Conservation (phyloP, 176 grass and related monocot genomes). For the Otatea glauca region DNA sequence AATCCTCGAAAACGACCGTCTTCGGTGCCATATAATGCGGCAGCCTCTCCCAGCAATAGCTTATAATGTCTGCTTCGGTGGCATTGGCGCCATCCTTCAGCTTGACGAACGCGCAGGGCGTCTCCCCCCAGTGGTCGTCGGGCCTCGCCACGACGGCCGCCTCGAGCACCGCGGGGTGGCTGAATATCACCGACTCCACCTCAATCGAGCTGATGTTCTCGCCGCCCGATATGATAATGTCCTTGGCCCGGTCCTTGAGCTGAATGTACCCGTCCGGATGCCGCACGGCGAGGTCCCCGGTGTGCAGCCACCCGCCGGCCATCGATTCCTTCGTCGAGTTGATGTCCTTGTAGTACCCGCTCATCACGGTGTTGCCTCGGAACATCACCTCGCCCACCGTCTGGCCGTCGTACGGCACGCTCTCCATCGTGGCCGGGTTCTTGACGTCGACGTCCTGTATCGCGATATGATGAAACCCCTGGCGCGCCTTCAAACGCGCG, state of each 20-base stretch:
- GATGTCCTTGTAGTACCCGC: conserved; percentile 55
- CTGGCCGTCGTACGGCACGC: conserved; percentile 42
- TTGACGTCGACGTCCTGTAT: conserved; percentile 51
- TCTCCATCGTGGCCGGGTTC: conserved; percentile 51
- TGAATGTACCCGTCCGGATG: conserved; percentile 58
- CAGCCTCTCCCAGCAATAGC: conserved; percentile 46
- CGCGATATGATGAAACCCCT: conserved; percentile 54
- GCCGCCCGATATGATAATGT: conserved; percentile 56
- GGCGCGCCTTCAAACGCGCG: conserved; percentile 45
- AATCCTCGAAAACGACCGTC: conserved; percentile 53
- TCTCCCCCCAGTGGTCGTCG: conserved; percentile 47
- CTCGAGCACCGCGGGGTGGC: conserved; percentile 54
- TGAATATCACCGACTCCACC: conserved; percentile 54
- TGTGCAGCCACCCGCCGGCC: conserved; percentile 55
- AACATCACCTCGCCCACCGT: conserved; percentile 64
- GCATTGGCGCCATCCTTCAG: conserved; percentile 26
- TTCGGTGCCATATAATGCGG: conserved; percentile 56
- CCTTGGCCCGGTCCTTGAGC: conserved; percentile 65
- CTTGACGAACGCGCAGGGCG: conserved; percentile 59
- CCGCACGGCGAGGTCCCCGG: conserved; percentile 56
- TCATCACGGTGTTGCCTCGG: conserved; percentile 65
- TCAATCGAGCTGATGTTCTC: conserved; percentile 68
- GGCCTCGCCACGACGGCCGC: conserved; percentile 55
- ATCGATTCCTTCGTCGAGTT: conserved; percentile 47
- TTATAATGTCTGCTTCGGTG: conserved; percentile 39